Conservation (phyloP, 225 moss, liverwort and hornwort genomes). For the Pleurozium schreberi region DNA sequence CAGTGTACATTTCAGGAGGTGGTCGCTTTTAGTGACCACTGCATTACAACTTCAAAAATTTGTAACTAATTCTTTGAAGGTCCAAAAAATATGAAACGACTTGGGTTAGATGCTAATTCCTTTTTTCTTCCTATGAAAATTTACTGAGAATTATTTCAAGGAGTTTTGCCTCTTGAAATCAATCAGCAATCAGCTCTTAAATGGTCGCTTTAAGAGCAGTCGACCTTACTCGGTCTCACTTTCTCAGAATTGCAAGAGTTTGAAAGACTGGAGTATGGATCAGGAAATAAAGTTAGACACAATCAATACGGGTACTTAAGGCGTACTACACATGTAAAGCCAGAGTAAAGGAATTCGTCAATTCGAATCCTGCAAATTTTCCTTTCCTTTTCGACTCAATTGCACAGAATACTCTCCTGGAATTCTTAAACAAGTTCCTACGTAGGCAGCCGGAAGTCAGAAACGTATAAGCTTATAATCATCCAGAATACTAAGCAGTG, state of each 20-base stretch:
- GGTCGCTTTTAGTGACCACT: too few species aligned
- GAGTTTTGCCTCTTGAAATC: too few species aligned
- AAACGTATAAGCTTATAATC: not conserved
- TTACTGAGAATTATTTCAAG: too few species aligned
- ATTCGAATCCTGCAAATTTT: not conserved
- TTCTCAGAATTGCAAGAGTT: not conserved
- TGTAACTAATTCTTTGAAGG: too few species aligned
- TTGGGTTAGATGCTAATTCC: too few species aligned
- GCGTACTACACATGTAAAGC: not conserved
- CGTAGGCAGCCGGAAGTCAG: not conserved
- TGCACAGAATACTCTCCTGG: not conserved
- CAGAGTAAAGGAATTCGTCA: not conserved
- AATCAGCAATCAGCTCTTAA: too few species aligned
- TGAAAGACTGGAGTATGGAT: not conserved
- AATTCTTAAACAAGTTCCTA: not conserved
- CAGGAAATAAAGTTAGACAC: not conserved
- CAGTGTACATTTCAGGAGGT: too few species aligned
- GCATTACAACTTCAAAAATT: too few species aligned
- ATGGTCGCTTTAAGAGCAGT: too few species aligned
- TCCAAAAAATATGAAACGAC: too few species aligned
- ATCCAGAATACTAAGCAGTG: not conserved
- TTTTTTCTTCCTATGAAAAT: too few species aligned
- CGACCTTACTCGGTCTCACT: too few species aligned
- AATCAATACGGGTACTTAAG: not conserved
- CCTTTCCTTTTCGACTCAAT: not conserved